These are phyloP conservation scores for Aspergillus novoparasiticus DNA, from an alignment of 2,329 filamentous ascomycete genomes.

Conservation along the genomic window DNA sequence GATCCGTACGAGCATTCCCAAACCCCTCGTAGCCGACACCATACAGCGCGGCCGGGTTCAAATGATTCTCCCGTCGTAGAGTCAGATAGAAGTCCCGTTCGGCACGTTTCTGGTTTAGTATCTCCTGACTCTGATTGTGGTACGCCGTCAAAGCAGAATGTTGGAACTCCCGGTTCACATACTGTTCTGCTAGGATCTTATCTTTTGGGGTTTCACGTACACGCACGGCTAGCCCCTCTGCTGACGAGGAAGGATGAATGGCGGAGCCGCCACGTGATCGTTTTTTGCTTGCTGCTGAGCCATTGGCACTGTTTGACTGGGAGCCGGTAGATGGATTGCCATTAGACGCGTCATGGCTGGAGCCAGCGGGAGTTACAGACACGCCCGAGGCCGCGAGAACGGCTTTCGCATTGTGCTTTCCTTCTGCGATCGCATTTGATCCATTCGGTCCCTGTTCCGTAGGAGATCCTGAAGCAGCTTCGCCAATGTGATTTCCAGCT, in stretches of 20 bases:
- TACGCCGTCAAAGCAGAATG: constrained; percentile 57
- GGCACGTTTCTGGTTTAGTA: constrained; percentile 65
- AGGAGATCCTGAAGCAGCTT: constrained; percentile 24
- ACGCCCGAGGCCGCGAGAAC: constrained; percentile 57
- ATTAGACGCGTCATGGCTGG: constrained; percentile 32
- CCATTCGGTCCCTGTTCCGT: constrained; percentile 32
- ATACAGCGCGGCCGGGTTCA: constrained; percentile 62
- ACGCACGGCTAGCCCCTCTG: constrained; percentile 33
- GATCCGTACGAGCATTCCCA: constrained; percentile 82
- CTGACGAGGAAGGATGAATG: constrained; percentile 44
- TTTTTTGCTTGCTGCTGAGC: constrained; percentile 56
- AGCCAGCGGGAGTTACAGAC: constrained; percentile 29
- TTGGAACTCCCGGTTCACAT: constrained; percentile 65
- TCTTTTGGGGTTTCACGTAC: constrained; percentile 47
- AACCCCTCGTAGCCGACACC: constrained; percentile 81
- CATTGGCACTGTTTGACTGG: constrained; percentile 48
- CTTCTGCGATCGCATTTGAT: constrained; percentile 55
- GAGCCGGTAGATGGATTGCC: constrained; percentile 28
- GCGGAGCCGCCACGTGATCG: constrained; percentile 62
- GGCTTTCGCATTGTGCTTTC: constrained; percentile 63
- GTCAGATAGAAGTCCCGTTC: constrained; percentile 71
- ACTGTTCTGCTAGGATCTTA: constrained; percentile 62
- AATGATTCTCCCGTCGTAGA: constrained; percentile 61
- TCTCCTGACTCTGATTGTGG: constrained; percentile 57
- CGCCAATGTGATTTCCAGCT: constrained; percentile 23